Evolutionary conservation across 768 basidiomycete genomes (phyloP).

Genomic region (Trametes gibbosa): DNA sequence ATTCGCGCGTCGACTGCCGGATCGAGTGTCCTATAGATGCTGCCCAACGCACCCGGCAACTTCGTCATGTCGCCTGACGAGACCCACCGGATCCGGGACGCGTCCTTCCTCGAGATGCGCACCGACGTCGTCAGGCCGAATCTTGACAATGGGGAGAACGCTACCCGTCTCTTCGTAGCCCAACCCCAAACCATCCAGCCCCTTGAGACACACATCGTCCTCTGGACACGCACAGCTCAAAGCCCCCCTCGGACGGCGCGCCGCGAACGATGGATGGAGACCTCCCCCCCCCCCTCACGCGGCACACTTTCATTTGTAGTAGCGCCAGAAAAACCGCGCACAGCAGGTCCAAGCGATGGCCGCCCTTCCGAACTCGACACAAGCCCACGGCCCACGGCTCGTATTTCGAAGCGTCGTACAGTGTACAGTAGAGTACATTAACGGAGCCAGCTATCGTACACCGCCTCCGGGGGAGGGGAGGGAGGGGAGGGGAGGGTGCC

Average conservation of each 20-base stretch:
- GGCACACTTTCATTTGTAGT: too few relatives aligned
- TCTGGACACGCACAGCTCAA: background rate
- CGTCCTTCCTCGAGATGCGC: background rate
- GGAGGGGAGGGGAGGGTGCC: too few relatives aligned
- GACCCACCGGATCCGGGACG: background rate
- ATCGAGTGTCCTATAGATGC: too few relatives aligned
- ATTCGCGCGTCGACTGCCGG: too few relatives aligned
- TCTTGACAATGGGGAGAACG: background rate
- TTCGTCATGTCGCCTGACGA: too few relatives aligned
- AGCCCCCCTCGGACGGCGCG: background rate
- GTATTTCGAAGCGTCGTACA: background rate
- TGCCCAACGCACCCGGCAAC: too few relatives aligned
- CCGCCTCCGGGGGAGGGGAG: background rate
- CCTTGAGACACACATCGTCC: background rate
- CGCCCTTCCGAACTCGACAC: background rate
- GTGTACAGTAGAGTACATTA: background rate
- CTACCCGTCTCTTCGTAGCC: background rate
- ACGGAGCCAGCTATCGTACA: background rate
- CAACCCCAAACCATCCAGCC: background rate
- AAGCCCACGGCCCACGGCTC: background rate
- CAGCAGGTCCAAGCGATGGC: background rate
- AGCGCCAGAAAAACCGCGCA: too few relatives aligned
- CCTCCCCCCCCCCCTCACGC: too few relatives aligned
- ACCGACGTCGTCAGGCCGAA: background rate
- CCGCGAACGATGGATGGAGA: too few relatives aligned